Evolutionary conservation across 2,329 filamentous ascomycete genomes (phyloP).

Genomic region (Nigrospora oryzae): DNA sequence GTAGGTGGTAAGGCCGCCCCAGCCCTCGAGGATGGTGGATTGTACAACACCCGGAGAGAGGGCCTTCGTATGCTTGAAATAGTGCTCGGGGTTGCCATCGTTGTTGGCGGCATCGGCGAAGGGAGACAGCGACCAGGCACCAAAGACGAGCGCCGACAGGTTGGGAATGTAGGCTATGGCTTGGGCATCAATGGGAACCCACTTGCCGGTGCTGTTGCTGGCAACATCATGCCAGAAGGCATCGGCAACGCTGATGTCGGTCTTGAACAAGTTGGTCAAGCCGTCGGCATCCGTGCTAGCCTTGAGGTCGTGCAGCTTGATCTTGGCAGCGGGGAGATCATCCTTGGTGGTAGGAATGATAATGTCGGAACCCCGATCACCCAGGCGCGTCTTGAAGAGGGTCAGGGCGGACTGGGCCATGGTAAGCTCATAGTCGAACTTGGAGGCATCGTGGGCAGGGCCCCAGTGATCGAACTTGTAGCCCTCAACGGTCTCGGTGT

Average conservation of each 20-base stretch:
- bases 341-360: conserved; percentile 3
- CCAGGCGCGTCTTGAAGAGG: conserved; percentile 5
- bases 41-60: conserved; percentile 4
- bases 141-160: conserved; percentile 13
- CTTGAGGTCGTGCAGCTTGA: conserved; percentile 11
- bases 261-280: conserved; percentile 12
- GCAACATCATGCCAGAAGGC: conserved; percentile 14
- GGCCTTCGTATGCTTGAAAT: conserved; percentile 13
- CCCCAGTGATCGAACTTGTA: conserved; percentile 9
- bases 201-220: conserved; percentile 5
- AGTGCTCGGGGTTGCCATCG: conserved; percentile 19
- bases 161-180: conserved; percentile 15
- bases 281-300: conserved; percentile 11
- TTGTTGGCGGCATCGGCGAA: conserved; percentile 17
- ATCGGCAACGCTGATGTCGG: conserved; percentile 13
- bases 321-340: conserved; percentile 5
- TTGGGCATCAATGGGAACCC: conserved; percentile 14
- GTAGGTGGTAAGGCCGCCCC: conserved; percentile 24
- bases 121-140: conserved; percentile 13
- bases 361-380: background rate
- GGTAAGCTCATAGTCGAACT: conserved; percentile 8
- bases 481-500: conserved; percentile 5
- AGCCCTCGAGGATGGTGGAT: conserved; percentile 17
- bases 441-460: conserved; percentile 4
- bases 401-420: conserved; percentile 5